A percentile compares a stretch with the other conserved stretches of the same genome.
Evolutionary conservation across 2,329 filamentous ascomycete genomes (phyloP).

Genomic region (Penicillium sp.): DNA sequence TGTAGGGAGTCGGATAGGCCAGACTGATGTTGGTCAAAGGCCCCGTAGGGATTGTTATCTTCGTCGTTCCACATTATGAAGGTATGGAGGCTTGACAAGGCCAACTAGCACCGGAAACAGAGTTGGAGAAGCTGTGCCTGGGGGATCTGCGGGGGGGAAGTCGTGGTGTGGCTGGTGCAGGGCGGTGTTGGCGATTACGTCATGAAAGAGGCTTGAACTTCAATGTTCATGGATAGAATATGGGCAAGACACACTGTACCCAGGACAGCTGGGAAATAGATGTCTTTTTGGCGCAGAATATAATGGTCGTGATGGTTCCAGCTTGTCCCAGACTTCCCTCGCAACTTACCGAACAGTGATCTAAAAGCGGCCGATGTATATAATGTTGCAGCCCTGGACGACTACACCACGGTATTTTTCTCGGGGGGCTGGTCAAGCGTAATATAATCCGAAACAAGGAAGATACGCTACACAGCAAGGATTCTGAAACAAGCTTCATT

Average conservation of each 20-base stretch:
- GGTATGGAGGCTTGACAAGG: conserved; percentile 1
- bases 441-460: neutral
- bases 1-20: conserved; percentile 61
- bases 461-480: no score
- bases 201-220: conserved; percentile 2
- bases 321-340: neutral
- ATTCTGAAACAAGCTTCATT: neutral
- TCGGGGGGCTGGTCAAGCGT: no score
- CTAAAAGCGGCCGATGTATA: neutral
- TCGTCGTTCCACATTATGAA: conserved; percentile 93
- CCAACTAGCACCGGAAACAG: neutral
- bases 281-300: neutral
- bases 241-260: neutral
- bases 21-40: conserved; percentile 80
- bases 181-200: conserved; percentile 10
- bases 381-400: no score
- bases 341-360: neutral
- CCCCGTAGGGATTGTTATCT: conserved; percentile 95
- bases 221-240: neutral
- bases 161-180: conserved; percentile 7
- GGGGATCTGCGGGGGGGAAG: conserved; percentile 19
- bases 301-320: neutral
- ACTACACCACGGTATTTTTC: neutral
- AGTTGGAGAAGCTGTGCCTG: conserved; percentile 18
- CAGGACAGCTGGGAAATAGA: neutral